A percentile compares a stretch with the other conserved stretches of the same genome.
Conservation (phyloP, 2,329 filamentous ascomycete genomes). For the Chrysoporthe austroafricana region DNA sequence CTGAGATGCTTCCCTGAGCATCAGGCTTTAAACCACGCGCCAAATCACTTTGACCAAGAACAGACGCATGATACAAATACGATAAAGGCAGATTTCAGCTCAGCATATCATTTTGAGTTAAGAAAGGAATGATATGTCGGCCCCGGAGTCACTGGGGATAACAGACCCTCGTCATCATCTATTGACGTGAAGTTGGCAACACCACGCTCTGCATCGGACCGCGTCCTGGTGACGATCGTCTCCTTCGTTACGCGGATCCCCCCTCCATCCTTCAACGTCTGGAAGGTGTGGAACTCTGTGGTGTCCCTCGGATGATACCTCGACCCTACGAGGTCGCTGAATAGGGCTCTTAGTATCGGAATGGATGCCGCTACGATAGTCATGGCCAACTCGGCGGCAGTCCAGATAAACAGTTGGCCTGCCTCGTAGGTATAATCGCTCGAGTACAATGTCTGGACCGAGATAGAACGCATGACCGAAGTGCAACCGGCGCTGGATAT, state of each 20-base stretch:
- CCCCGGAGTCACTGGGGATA: neutral
- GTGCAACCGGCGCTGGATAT: conserved; percentile 38
- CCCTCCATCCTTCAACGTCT: conserved; percentile 4
- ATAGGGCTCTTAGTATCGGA: conserved; percentile 25
- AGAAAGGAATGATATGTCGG: conserved; percentile 5
- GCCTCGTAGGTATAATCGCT: conserved; percentile 25
- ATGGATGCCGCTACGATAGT: conserved; percentile 40
- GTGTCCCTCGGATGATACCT: neutral
- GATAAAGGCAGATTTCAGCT: neutral
- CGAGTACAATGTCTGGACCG: conserved; percentile 14
- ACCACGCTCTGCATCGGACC: neutral
- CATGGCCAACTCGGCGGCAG: conserved; percentile 34
- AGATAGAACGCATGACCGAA: conserved; percentile 33
- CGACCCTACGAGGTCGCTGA: conserved; percentile 4
- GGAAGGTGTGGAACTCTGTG: conserved; percentile 15
- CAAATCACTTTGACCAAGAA: neutral
- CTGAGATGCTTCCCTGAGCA: neutral
- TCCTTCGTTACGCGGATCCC: conserved; percentile 9
- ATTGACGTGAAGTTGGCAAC: neutral
- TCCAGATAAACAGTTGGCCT: conserved; percentile 29
- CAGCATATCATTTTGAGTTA: neutral
- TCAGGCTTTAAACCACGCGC: neutral
- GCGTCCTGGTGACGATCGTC: conserved; percentile 10
- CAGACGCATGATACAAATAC: neutral
- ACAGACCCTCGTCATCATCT: neutral